These are phyloP conservation scores for Ophiostoma himal-ulmi DNA, from an alignment of 2,329 filamentous ascomycete genomes.

Conservation along the genomic window DNA sequence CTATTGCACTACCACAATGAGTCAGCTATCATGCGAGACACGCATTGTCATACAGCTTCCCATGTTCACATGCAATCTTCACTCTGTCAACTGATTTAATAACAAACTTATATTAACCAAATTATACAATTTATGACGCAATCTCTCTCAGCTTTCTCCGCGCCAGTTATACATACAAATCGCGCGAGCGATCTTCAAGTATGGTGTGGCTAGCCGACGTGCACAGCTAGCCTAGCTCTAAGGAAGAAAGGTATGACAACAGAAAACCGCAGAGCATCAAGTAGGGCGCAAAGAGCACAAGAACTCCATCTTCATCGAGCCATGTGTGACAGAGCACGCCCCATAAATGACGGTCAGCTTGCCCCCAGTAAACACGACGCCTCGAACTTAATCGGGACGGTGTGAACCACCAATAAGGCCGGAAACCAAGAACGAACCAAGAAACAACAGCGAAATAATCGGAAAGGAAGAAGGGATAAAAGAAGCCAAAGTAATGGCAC, in stretches of 20 bases:
- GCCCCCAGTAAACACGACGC: background rate
- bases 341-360: background rate
- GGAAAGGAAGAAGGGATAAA: background rate
- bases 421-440: background rate
- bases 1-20: background rate
- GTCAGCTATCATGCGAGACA: background rate
- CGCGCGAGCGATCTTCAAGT: conserved; percentile 5
- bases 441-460: background rate
- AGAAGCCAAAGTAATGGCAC: conserved; percentile 4
- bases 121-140: background rate
- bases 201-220: conserved; percentile 7
- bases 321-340: background rate
- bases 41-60: background rate
- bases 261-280: background rate
- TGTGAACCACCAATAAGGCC: background rate
- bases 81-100: background rate
- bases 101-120: background rate
- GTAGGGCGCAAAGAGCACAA: background rate
- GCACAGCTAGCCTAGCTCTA: conserved; percentile 15
- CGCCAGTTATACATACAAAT: conserved; percentile 3
- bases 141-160: background rate
- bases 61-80: background rate
- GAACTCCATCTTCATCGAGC: background rate
- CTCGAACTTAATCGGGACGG: too few relatives aligned
- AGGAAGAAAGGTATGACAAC: background rate